Conservation (phyloP, 2,329 filamentous ascomycete species). For the Aureobasidium sp. region DNA sequence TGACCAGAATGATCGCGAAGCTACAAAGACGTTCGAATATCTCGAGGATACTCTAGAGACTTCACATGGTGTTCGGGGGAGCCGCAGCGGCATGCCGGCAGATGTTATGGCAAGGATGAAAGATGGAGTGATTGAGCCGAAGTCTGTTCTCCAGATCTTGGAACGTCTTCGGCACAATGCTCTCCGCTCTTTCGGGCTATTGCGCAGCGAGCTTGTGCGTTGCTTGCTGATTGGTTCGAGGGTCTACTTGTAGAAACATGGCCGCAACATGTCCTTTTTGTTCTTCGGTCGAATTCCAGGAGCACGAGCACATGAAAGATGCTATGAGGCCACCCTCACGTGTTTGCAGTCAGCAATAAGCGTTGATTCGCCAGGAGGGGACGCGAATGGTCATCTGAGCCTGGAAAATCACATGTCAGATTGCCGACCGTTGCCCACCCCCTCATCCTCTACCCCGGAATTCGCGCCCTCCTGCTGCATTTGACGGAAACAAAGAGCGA, state of each 20-base stretch:
- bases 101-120: constrained; percentile 4
- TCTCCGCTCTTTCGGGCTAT: background rate
- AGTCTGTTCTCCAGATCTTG: constrained; percentile 12
- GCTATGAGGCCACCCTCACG: constrained; percentile 7
- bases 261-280: background rate
- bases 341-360: background rate
- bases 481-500: background rate
- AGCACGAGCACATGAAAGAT: background rate
- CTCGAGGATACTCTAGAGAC: constrained; percentile 2
- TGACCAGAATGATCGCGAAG: constrained; percentile 7
- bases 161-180: background rate
- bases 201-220: background rate
- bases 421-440: background rate
- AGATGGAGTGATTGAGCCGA: constrained; percentile 9
- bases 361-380: background rate
- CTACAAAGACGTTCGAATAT: background rate
- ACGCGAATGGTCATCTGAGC: constrained; percentile 3
- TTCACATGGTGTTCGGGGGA: constrained; percentile 12
- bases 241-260: background rate
- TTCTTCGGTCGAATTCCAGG: background rate
- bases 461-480: background rate
- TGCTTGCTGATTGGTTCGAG: background rate
- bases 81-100: constrained; percentile 10
- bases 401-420: constrained; percentile 1
- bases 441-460: background rate